phyloP scores from a whole-genome alignment of 2,329 filamentous ascomycete species.

The Trichoderma sp. region DNA sequence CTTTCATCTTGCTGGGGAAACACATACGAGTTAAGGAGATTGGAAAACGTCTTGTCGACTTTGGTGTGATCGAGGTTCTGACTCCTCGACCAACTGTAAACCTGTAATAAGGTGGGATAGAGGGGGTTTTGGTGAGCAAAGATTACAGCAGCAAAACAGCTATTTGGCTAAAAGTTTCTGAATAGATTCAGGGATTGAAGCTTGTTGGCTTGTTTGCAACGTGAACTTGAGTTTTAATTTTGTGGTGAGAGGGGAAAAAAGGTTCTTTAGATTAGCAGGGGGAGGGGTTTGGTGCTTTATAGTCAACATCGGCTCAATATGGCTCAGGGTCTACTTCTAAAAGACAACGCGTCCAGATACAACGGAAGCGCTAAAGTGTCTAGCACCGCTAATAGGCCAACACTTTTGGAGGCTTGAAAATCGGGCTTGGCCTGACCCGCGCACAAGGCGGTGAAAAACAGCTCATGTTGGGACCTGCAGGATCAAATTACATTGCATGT shows the following conservation, averaged over 20 bases:
- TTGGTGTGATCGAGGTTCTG: slow-evolving; percentile 55
- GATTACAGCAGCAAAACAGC: neutral
- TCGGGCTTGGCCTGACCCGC: slow-evolving; percentile 10
- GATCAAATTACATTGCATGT: neutral
- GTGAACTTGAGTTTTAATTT: neutral
- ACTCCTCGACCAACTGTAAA: slow-evolving; percentile 50
- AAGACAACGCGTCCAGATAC: neutral
- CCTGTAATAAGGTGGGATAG: slow-evolving; percentile 12
- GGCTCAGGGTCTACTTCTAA: neutral
- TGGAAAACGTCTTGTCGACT: slow-evolving; percentile 95
- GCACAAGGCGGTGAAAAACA: slow-evolving; percentile 18
- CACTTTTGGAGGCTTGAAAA: neutral
- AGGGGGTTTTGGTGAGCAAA: neutral
- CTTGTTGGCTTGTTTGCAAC: neutral
- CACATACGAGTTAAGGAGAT: slow-evolving; percentile 91
- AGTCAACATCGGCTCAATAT: neutral
- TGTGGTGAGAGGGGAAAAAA: neutral
- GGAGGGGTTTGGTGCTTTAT: neutral
- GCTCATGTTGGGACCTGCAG: neutral
- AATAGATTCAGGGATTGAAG: neutral
- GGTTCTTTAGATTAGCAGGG: neutral
- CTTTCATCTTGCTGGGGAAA: neutral
- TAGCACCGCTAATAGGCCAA: neutral
- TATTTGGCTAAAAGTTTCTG: neutral
- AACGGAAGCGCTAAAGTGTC: slow-evolving; percentile 1